Conservation (phyloP, 345 rosid genomes). For the Eucalyptus curtisii region DNA sequence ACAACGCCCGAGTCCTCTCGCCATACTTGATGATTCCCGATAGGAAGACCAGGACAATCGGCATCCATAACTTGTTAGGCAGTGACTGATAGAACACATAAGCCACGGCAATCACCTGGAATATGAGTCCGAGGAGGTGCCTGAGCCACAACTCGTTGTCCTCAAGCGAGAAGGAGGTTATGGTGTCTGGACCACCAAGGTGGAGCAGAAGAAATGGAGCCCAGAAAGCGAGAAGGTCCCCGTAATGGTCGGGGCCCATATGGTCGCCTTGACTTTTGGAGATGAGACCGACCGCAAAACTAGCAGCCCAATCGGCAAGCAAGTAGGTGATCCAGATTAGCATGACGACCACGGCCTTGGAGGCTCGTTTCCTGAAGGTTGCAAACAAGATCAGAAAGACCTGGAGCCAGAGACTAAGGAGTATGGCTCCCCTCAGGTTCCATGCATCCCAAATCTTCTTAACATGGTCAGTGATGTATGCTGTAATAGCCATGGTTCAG, state of each 20-base stretch:
- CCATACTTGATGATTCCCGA: slow-evolving; percentile 24
- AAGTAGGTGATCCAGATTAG: neutral
- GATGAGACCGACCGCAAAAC: neutral
- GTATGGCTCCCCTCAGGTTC: neutral
- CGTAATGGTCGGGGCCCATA: neutral
- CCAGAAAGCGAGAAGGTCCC: neutral
- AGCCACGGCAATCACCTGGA: neutral
- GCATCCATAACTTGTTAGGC: neutral
- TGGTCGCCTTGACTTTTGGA: neutral
- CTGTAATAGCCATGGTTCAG: neutral
- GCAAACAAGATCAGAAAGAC: neutral
- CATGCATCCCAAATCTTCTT: neutral
- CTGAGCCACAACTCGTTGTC: neutral
- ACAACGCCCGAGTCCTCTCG: slow-evolving; percentile 24
- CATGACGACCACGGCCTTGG: neutral
- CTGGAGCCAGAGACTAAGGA: neutral
- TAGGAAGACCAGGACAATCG: neutral
- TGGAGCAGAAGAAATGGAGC: neutral
- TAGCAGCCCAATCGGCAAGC: neutral
- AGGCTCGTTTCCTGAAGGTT: neutral
- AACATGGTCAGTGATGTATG: neutral
- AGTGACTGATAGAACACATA: neutral
- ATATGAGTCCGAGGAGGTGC: neutral
- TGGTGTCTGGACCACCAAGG: neutral
- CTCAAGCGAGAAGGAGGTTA: neutral